A percentile compares a stretch with the other conserved stretches of the same genome.
Evolutionary conservation across 768 basidiomycete species (phyloP).

Genomic region (Russula lepida): DNA sequence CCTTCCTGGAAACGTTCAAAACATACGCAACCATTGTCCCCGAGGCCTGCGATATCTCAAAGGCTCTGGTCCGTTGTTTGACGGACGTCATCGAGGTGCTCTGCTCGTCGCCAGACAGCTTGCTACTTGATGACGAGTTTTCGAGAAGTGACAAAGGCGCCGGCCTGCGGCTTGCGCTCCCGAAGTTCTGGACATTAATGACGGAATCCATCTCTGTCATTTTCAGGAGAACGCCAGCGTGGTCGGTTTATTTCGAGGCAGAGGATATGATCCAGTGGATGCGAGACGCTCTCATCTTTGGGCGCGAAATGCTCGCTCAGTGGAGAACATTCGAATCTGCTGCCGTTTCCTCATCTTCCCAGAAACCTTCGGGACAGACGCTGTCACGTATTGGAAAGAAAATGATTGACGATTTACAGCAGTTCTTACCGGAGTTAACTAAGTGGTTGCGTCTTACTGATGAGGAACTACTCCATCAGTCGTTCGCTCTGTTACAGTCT

Average conservation of each 20-base stretch:
- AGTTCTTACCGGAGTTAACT: conserved; percentile 68
- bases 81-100: conserved; percentile 89
- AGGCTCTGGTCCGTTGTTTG: conserved; percentile 83
- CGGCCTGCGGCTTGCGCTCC: conserved; percentile 47
- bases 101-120: conserved; percentile 61
- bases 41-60: conserved; percentile 85
- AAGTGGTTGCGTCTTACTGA: conserved; percentile 92
- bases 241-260: conserved; percentile 75
- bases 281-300: conserved; percentile 95
- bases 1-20: conserved; percentile 60
- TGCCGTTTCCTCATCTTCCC: conserved; percentile 32
- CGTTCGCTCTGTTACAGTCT: conserved; percentile 72
- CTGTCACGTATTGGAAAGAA: conserved; percentile 54
- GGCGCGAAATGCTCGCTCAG: conserved; percentile 74
- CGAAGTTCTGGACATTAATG: conserved; percentile 77
- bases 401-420: conserved; percentile 73
- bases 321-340: conserved; percentile 73
- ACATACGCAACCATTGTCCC: conserved; percentile 53
- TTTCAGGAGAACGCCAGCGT: conserved; percentile 74
- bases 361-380: conserved; percentile 28
- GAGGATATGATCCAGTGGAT: conserved; percentile 93
- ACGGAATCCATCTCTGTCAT: conserved; percentile 71
- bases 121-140: conserved; percentile 52
- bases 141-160: conserved; percentile 36
- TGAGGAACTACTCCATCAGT: conserved; percentile 82